These are phyloP conservation scores for Talaromyces liani DNA, from an alignment of 495 filamentous ascomycete genomes.

Conservation along the genomic window DNA sequence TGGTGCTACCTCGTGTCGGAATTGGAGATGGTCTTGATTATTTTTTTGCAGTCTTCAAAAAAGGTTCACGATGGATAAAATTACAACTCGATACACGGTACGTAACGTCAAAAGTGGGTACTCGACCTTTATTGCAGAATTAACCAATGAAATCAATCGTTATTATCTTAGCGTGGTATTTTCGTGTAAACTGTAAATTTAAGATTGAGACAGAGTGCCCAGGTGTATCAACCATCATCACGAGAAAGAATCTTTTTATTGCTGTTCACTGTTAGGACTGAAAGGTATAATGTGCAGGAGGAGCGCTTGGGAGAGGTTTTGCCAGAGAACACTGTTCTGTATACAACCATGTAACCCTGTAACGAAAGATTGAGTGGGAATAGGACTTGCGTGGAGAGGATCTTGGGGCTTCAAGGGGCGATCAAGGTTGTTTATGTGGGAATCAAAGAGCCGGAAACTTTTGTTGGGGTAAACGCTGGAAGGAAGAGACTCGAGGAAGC, in stretches of 20 bases:
- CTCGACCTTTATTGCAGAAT: background rate
- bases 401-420: too few relatives aligned
- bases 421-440: too few relatives aligned
- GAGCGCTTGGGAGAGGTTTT: too few relatives aligned
- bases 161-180: background rate
- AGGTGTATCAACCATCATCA: background rate
- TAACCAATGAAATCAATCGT: background rate
- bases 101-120: background rate
- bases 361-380: too few relatives aligned
- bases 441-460: too few relatives aligned
- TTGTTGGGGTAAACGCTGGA: too few relatives aligned
- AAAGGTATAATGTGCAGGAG: too few relatives aligned
- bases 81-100: background rate
- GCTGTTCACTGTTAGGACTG: background rate
- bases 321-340: too few relatives aligned
- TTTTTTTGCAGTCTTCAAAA: background rate
- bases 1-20: background rate
- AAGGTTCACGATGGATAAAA: background rate
- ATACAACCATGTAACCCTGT: too few relatives aligned
- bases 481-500: too few relatives aligned
- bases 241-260: background rate
- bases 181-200: background rate
- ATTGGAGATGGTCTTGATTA: background rate
- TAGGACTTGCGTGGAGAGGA: too few relatives aligned
- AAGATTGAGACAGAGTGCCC: background rate